Percentiles rank a stretch among this genome's conserved stretches.
Evolutionary conservation across 1,284 basidiomycete genomes (phyloP).

Genomic region (Mixia osmundae): DNA sequence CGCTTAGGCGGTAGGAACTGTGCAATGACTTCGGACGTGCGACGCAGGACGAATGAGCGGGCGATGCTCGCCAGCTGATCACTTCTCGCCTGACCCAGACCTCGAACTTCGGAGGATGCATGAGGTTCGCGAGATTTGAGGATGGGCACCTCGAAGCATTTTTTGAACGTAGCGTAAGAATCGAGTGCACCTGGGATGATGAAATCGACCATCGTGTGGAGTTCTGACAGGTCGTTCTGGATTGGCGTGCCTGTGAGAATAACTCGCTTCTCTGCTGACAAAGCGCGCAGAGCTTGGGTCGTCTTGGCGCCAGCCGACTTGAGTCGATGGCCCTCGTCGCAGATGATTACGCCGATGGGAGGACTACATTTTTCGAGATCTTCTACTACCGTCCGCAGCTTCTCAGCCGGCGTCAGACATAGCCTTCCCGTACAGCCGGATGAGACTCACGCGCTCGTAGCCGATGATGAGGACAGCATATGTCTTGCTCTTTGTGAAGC

Average conservation of each 20-base stretch:
- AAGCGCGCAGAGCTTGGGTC: constrained; percentile 45
- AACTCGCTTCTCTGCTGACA: constrained; percentile 13
- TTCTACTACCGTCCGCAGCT: constrained; percentile 20
- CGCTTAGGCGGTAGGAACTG: constrained; percentile 77
- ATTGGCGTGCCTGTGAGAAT: constrained; percentile 94
- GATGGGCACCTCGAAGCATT: constrained; percentile 51
- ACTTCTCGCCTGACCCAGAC: constrained; percentile 39
- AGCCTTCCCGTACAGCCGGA: background rate
- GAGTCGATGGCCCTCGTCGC: constrained; percentile 89
- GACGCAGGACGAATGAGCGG: constrained; percentile 66
- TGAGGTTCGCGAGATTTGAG: constrained; percentile 60
- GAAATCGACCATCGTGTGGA: constrained; percentile 88
- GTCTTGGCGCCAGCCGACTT: constrained; percentile 87
- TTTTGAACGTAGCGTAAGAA: constrained; percentile 17
- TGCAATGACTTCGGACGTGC: constrained; percentile 57
- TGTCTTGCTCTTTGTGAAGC: constrained; percentile 45
- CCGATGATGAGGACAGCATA: constrained; percentile 77
- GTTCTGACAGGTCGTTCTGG: constrained; percentile 78
- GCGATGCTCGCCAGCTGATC: constrained; percentile 48
- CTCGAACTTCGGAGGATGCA: constrained; percentile 42
- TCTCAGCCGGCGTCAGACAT: background rate
- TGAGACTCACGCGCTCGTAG: constrained; percentile 57
- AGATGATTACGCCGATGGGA: constrained; percentile 75
- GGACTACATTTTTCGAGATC: constrained; percentile 29
- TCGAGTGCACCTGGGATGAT: constrained; percentile 71